Evolutionary conservation across 2,329 filamentous ascomycete species (phyloP).

Genomic region (Magnaporthales sp.): DNA sequence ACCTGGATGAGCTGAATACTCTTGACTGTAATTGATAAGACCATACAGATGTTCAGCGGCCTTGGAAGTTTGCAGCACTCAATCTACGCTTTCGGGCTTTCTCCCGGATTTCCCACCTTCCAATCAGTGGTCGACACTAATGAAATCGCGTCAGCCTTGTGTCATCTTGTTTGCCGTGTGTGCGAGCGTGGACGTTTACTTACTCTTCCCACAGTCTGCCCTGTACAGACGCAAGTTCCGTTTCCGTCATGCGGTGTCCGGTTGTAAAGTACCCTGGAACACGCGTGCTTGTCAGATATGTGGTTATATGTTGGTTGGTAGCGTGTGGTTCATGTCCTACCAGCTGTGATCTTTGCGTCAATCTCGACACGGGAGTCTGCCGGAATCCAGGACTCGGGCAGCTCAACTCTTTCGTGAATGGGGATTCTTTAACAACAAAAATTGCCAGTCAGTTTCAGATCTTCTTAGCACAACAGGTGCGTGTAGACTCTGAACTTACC

Average conservation of each 20-base stretch:
- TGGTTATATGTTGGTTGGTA: neutral
- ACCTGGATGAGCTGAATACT: neutral
- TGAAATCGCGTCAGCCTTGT: slow-evolving; percentile 18
- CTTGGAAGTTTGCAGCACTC: neutral
- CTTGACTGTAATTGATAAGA: neutral
- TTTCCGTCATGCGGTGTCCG: slow-evolving; percentile 79
- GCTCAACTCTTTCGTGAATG: slow-evolving; percentile 82
- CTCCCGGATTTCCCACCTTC: neutral
- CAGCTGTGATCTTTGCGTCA: slow-evolving; percentile 95
- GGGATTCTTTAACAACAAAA: slow-evolving; percentile 49
- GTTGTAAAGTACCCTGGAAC: slow-evolving; percentile 66
- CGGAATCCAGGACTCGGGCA: slow-evolving; percentile 89
- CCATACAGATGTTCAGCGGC: neutral
- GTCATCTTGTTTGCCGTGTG: slow-evolving; percentile 10
- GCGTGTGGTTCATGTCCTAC: slow-evolving; percentile 35
- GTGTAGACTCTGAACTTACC: slow-evolving; percentile 35
- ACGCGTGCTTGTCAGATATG: neutral
- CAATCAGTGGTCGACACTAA: slow-evolving; percentile 18
- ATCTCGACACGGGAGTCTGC: slow-evolving; percentile 96
- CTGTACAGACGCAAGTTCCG: slow-evolving; percentile 77
- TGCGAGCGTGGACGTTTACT: slow-evolving; percentile 18
- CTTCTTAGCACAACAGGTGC: neutral
- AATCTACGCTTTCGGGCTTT: neutral
- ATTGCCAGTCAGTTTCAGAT: neutral
- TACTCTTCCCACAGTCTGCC: slow-evolving; percentile 87